Base-by-base conservation (phyloP, 2,329 filamentous ascomycete species). In the Hysterium pulicare region DNA sequence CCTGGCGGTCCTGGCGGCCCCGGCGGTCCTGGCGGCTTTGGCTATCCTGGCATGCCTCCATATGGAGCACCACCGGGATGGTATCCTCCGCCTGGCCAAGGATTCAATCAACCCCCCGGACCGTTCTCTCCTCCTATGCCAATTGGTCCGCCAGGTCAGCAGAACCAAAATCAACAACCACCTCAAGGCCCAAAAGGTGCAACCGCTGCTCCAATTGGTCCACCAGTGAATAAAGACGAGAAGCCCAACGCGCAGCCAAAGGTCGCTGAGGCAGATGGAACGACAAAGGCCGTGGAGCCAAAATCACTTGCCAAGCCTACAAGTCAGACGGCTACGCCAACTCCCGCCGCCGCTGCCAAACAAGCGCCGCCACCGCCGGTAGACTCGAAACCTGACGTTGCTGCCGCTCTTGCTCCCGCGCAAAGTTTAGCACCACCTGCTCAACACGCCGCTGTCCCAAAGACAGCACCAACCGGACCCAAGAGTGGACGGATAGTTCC, bases 21-120 rank as follows among this genome's bases (percentile, higher is more conserved):
- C 22, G 62, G 58, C 13, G 58, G 57, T 21, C 65, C 66, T 44
- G 62, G 59, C 21, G 68, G 70, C 32, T 71, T 72, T 50, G 80
- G 79, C 15, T 89, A 84, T 55, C 82, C 82, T 51, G 83, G 82
- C 51, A 84, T 89, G 78, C 84, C 59, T 19, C 46, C 46, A 28
- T 57, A 85, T 1, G 84, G 82, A 13, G 86, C 82, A 33, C 61
- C 64, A 32, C 64, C 62, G 38, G 57, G 51, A 36, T 94, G 88
- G 86, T 91, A 83, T 61, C 86, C 85, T 53, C 81, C 78, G 40
- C 81, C 82, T 7, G 84, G 84, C 5, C 86, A 87, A 67, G 84
- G 83, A 20, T 93, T 89, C 54, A 84, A 83, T 24, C 82, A 79
- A 22, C 83, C 81, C 11, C 81, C 79, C 21, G 83, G 78, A 36